Evolutionary conservation across 306 rosid species (phyloP).

Genomic region (Vigna mungo): DNA sequence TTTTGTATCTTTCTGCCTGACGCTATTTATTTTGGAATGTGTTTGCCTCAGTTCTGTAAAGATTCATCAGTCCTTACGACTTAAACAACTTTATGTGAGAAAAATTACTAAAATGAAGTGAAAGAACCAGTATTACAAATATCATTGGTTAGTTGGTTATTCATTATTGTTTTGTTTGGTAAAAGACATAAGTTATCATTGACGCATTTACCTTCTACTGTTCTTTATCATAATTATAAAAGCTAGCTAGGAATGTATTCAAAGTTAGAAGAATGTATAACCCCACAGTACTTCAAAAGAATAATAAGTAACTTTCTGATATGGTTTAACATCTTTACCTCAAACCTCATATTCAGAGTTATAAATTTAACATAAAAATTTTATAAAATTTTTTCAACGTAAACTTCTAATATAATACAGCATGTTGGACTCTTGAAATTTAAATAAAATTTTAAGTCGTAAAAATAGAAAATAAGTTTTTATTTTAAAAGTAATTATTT

Average conservation of each 20-base stretch:
- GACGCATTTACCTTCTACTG: background rate
- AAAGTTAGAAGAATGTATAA: background rate
- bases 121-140: slow-evolving; percentile 18
- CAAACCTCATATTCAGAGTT: too few species aligned
- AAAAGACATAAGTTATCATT: background rate
- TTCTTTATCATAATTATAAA: slow-evolving; percentile 26
- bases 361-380: too few species aligned
- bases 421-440: too few species aligned
- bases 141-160: slow-evolving; percentile 29
- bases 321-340: too few species aligned
- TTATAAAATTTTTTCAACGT: too few species aligned
- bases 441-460: too few species aligned
- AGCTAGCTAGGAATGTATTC: slow-evolving; percentile 15
- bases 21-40: slow-evolving; percentile 44
- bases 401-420: too few species aligned
- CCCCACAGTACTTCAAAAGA: background rate
- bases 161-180: slow-evolving; percentile 39
- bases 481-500: too few species aligned
- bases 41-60: slow-evolving; percentile 52
- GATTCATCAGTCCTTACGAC: slow-evolving; percentile 52
- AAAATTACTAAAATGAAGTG: slow-evolving; percentile 38
- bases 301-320: too few species aligned
- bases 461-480: too few species aligned
- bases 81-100: slow-evolving; percentile 38
- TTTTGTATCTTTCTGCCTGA: slow-evolving; percentile 47